phyloP scores from a whole-genome alignment of 305 asterid species.

The Fraxinus angustifolia region DNA sequence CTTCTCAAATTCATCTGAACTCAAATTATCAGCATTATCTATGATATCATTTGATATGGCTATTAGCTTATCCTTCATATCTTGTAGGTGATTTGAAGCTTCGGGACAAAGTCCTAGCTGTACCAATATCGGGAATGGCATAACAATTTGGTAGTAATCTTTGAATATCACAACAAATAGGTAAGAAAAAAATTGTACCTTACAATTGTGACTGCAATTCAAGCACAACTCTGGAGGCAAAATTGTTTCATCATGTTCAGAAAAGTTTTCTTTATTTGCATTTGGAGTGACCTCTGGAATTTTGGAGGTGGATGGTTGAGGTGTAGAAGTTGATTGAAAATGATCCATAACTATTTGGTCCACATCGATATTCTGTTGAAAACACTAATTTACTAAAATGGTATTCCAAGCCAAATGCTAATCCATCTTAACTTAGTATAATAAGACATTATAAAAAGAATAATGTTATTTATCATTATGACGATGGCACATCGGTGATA shows the following conservation, averaged over 20 bases:
- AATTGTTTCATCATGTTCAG: slow-evolving; percentile 31
- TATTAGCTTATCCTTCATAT: slow-evolving; percentile 74
- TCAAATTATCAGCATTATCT: slow-evolving; percentile 73
- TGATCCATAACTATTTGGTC: slow-evolving; percentile 73
- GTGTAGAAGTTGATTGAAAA: slow-evolving; percentile 67
- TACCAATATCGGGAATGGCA: slow-evolving; percentile 27
- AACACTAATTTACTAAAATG: slow-evolving; percentile 5
- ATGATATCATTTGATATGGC: slow-evolving; percentile 82
- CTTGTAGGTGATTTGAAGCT: slow-evolving; percentile 74
- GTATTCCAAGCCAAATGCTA: slow-evolving; percentile 3
- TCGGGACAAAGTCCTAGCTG: slow-evolving; percentile 91
- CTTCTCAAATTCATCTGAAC: slow-evolving; percentile 56
- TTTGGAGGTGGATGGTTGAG: slow-evolving; percentile 71
- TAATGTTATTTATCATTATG: background rate
- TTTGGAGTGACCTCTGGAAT: slow-evolving; percentile 63
- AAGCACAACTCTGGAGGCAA: slow-evolving; percentile 71
- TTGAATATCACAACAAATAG: slow-evolving; percentile 14
- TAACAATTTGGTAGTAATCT: slow-evolving; percentile 26
- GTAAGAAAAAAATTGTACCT: slow-evolving; percentile 43
- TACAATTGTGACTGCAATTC: slow-evolving; percentile 73
- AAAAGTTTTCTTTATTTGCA: slow-evolving; percentile 31
- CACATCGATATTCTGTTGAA: slow-evolving; percentile 71
- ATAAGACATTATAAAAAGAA: background rate
- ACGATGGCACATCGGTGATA: background rate
- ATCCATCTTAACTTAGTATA: slow-evolving; percentile 15